These are phyloP conservation scores for Puccinia coronata DNA, from an alignment of 1,284 basidiomycete genomes.

Conservation along the genomic window DNA sequence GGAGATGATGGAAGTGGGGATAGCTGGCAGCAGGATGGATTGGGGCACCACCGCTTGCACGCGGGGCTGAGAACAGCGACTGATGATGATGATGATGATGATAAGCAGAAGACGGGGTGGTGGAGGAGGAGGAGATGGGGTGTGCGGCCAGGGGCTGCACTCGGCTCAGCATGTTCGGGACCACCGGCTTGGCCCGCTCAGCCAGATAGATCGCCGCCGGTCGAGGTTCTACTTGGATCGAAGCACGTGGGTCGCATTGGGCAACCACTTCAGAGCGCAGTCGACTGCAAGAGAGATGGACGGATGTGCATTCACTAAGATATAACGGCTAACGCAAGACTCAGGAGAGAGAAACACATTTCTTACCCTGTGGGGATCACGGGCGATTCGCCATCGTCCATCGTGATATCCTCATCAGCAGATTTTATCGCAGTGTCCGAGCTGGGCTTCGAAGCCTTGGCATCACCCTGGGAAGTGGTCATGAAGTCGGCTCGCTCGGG, in stretches of 20 bases:
- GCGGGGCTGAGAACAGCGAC: neutral
- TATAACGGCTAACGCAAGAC: neutral
- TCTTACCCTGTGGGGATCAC: slow-evolving; percentile 22
- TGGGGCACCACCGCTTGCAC: neutral
- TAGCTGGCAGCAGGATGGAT: too few relatives aligned
- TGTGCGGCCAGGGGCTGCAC: slow-evolving; percentile 34
- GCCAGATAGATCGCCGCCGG: slow-evolving; percentile 11
- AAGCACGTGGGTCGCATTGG: slow-evolving; percentile 42
- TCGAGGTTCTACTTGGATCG: slow-evolving; percentile 30
- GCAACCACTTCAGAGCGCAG: slow-evolving; percentile 35
- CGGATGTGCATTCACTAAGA: neutral
- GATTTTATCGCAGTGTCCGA: neutral
- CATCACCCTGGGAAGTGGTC: neutral
- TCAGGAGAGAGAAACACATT: too few relatives aligned
- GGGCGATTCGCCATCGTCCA: neutral
- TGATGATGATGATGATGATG: neutral
- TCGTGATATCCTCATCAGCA: neutral
- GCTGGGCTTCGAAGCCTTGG: neutral
- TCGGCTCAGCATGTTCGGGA: neutral
- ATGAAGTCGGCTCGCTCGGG: slow-evolving; percentile 35
- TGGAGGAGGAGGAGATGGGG: neutral
- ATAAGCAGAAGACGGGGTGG: neutral
- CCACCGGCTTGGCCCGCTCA: neutral
- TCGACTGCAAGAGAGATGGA: neutral
- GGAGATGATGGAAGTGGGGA: neutral